Evolutionary conservation across 2,329 filamentous ascomycete genomes (phyloP).

Genomic region (Trichoderma breve): DNA sequence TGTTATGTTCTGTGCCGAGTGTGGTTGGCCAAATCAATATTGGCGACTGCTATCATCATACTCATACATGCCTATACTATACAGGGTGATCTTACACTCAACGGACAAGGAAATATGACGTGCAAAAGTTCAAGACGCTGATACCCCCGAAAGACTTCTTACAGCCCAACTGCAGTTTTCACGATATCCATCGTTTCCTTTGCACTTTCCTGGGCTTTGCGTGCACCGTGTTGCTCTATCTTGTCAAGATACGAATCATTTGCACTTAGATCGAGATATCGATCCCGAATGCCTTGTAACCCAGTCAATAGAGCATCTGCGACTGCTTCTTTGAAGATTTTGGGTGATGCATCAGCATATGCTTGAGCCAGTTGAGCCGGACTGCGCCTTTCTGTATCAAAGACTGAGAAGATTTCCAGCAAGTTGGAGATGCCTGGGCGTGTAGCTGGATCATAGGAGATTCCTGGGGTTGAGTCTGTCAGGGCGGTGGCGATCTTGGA

Average conservation of each 20-base stretch:
- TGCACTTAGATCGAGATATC: constrained; percentile 50
- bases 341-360: constrained; percentile 39
- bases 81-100: background rate
- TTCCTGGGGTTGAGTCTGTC: constrained; percentile 67
- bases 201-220: constrained; percentile 61
- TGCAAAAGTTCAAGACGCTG: background rate
- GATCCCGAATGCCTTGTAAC: constrained; percentile 53
- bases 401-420: constrained; percentile 72
- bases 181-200: constrained; percentile 55
- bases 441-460: constrained; percentile 67
- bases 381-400: constrained; percentile 48
- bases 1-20: background rate
- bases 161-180: constrained; percentile 51
- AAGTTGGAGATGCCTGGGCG: constrained; percentile 88
- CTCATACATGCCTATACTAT: background rate
- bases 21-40: background rate
- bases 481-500: constrained; percentile 69
- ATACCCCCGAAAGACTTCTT: background rate
- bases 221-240: constrained; percentile 57
- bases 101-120: background rate
- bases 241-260: constrained; percentile 54
- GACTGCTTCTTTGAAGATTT: constrained; percentile 51
- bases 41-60: background rate
- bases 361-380: constrained; percentile 41
- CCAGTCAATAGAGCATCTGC: constrained; percentile 54